Conservation (phyloP, 805 yeast genomes). For the Ogataea kodamae region DNA sequence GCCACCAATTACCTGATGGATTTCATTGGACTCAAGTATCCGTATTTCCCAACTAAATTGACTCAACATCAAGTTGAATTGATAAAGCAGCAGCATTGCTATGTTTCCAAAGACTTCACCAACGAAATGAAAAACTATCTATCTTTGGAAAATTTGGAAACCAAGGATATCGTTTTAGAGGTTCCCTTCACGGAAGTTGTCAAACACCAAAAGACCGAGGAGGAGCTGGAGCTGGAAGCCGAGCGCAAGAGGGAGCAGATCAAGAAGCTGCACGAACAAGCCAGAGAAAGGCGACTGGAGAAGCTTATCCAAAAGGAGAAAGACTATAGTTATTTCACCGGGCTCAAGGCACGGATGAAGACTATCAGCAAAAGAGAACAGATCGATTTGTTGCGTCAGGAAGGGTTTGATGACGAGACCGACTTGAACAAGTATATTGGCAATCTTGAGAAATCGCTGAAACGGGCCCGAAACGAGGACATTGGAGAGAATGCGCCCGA, state of each 20-base stretch:
- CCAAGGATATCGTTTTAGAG: conserved; percentile 73
- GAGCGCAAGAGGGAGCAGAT: conserved; percentile 85
- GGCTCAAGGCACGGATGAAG: conserved; percentile 50
- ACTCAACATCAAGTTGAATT: conserved; percentile 59
- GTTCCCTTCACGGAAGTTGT: conserved; percentile 70
- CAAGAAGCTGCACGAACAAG: conserved; percentile 86
- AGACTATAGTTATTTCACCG: conserved; percentile 68
- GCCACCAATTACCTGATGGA: conserved; percentile 60
- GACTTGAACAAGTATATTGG: conserved; percentile 66
- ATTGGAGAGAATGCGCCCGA: conserved; percentile 52
- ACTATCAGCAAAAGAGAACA: conserved; percentile 51
- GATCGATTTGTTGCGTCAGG: conserved; percentile 54
- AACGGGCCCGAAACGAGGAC: conserved; percentile 62
- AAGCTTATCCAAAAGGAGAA: conserved; percentile 76
- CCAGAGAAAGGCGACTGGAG: conserved; percentile 77
- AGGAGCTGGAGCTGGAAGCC: conserved; percentile 72
- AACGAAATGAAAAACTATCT: conserved; percentile 57
- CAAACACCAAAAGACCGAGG: conserved; percentile 73
- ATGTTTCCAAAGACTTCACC: conserved; percentile 65
- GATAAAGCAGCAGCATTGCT: conserved; percentile 73
- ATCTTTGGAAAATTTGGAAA: conserved; percentile 59
- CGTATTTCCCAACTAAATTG: conserved; percentile 80
- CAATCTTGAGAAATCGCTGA: conserved; percentile 65
- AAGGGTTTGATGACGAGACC: conserved; percentile 73
- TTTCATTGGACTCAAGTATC: conserved; percentile 77